A percentile compares a stretch with the other conserved stretches of the same genome.
phyloP scores from a whole-genome alignment of 2,329 filamentous ascomycete genomes.

The Epichloe sylvatica region DNA sequence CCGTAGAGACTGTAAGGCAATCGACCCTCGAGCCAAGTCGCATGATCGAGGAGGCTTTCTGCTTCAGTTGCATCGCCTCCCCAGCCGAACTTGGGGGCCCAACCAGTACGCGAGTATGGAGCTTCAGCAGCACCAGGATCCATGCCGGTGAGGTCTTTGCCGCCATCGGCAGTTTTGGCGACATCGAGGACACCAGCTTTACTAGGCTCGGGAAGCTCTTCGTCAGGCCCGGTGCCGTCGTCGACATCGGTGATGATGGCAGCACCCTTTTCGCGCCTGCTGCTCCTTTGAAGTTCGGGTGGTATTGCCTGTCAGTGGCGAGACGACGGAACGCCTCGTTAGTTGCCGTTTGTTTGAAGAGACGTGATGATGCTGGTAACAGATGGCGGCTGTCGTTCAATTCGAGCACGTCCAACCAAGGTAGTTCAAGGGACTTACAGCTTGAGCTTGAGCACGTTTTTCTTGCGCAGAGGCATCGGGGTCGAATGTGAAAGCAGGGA shows the following conservation, averaged over 20 bases:
- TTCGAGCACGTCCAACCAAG: neutral
- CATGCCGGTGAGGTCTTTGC: slow-evolving; percentile 33
- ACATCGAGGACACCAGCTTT: slow-evolving; percentile 53
- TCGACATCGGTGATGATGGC: slow-evolving; percentile 69
- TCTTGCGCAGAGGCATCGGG: slow-evolving; percentile 70
- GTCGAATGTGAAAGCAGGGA: slow-evolving; percentile 72
- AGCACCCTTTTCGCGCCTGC: slow-evolving; percentile 39
- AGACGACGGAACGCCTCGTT: neutral
- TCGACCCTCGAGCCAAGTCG: slow-evolving; percentile 72
- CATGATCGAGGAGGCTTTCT: slow-evolving; percentile 69
- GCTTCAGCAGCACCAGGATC: slow-evolving; percentile 38
- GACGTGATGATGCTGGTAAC: neutral
- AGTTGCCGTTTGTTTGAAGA: neutral
- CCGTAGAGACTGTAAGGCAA: slow-evolving; percentile 85
- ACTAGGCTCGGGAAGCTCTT: slow-evolving; percentile 64
- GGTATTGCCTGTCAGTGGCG: slow-evolving; percentile 20
- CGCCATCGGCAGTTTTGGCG: slow-evolving; percentile 34
- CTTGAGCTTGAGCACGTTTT: slow-evolving; percentile 66
- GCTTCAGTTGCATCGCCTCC: slow-evolving; percentile 39
- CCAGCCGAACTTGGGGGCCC: slow-evolving; percentile 76
- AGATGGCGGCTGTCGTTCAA: neutral
- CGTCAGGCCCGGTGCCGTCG: slow-evolving; percentile 52
- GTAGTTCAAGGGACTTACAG: slow-evolving; percentile 39
- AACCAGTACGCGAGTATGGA: slow-evolving; percentile 50
- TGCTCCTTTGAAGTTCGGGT: slow-evolving; percentile 21